Conservation (phyloP, 2,329 filamentous ascomycete species). For the Arthrobotrys entomopaga region DNA sequence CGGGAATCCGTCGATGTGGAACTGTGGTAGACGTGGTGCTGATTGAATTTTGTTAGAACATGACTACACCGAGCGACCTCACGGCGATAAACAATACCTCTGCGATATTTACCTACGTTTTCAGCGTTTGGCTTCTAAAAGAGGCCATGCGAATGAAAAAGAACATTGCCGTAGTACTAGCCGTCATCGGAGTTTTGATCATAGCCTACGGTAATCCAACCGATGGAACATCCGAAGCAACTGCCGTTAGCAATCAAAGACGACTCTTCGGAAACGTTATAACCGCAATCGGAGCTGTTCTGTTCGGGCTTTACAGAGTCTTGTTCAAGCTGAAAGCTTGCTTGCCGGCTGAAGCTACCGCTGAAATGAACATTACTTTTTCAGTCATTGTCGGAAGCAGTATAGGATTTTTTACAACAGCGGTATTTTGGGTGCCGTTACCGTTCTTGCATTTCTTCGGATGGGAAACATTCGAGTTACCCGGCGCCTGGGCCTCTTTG, state of each 20-base stretch:
- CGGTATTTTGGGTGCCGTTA: conserved; percentile 52
- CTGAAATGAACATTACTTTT: conserved; percentile 51
- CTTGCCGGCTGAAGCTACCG: conserved; percentile 37
- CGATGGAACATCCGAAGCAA: conserved; percentile 15
- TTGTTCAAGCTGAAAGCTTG: conserved; percentile 50
- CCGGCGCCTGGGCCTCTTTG: conserved; percentile 27
- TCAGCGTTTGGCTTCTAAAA: conserved; percentile 51
- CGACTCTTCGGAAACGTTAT: conserved; percentile 43
- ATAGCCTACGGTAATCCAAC: conserved; percentile 48
- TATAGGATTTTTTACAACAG: conserved; percentile 44
- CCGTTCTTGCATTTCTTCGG: conserved; percentile 41
- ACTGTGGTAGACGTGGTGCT: too few relatives aligned
- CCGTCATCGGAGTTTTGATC: conserved; percentile 37
- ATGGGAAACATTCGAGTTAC: conserved; percentile 30
- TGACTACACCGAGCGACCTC: conserved; percentile 49
- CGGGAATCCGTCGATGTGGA: too few relatives aligned
- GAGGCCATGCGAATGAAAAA: conserved; percentile 51
- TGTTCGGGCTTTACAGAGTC: conserved; percentile 47
- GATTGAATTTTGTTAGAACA: conserved; percentile 19
- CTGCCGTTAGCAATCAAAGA: conserved; percentile 21
- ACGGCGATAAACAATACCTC: conserved; percentile 53
- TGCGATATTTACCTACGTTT: conserved; percentile 51
- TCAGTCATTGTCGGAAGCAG: conserved; percentile 43
- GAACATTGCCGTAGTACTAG: conserved; percentile 38
- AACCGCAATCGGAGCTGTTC: conserved; percentile 36